Percentiles rank a stretch among this genome's conserved stretches.
Conservation (phyloP, 352 stramenopile genomes). For the Thalassiosira mediterranea region DNA sequence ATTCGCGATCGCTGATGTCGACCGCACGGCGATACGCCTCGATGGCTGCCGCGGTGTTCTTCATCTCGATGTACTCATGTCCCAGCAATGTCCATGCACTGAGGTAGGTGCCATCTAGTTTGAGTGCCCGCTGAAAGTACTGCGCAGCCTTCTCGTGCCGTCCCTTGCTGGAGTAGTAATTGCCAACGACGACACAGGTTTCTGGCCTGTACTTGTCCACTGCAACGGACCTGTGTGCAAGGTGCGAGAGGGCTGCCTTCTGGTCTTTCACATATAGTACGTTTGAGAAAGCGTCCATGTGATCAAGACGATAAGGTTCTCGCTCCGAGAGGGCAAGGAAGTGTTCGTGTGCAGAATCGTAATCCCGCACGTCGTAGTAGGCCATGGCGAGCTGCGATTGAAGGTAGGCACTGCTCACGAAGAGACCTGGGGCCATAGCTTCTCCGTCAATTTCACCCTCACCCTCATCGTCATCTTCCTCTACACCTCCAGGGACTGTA, state of each 20-base stretch:
- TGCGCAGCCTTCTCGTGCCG: conserved; percentile 96
- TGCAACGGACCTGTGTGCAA: conserved; percentile 90
- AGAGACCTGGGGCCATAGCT: conserved; percentile 31
- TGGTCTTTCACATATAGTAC: conserved; percentile 88
- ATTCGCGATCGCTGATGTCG: conserved; percentile 93
- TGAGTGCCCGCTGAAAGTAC: conserved; percentile 95
- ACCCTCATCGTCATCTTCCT: neutral
- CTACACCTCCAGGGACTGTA: neutral
- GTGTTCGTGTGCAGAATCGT: conserved; percentile 80
- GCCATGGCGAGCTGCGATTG: conserved; percentile 77
- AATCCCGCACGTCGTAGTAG: conserved; percentile 85
- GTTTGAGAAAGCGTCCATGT: conserved; percentile 88
- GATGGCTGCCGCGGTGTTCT: conserved; percentile 96
- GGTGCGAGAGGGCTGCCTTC: conserved; percentile 84
- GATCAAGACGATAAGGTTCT: conserved; percentile 84
- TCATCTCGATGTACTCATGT: conserved; percentile 98
- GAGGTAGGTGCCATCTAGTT: conserved; percentile 93
- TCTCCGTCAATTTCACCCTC: conserved; percentile 12
- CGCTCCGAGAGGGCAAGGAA: conserved; percentile 77
- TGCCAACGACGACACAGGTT: conserved; percentile 97
- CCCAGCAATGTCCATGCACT: conserved; percentile 98
- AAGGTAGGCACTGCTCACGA: conserved; percentile 65
- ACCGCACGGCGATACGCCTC: conserved; percentile 94
- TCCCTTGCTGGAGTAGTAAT: conserved; percentile 89
- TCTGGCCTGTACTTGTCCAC: conserved; percentile 97